phyloP scores from a whole-genome alignment of 1,139 yeast species.

The Lodderomyces metapsilosis region DNA sequence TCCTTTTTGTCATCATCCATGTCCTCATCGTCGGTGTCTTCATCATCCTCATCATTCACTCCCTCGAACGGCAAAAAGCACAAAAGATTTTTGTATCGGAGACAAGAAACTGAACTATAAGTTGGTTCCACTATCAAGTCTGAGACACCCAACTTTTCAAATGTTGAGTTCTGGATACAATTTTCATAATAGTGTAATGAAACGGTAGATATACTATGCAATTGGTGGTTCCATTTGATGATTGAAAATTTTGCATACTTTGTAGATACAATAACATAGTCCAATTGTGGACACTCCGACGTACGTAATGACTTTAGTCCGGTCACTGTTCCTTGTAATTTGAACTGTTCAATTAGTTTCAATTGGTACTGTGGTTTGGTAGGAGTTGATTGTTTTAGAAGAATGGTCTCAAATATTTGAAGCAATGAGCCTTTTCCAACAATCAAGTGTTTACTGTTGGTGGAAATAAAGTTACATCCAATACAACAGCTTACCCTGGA shows the following conservation, averaged over 20 bases:
- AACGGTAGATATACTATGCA: constrained; percentile 58
- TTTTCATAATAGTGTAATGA: constrained; percentile 88
- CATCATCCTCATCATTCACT: constrained; percentile 44
- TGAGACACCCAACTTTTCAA: constrained; percentile 46
- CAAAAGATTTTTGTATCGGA: constrained; percentile 68
- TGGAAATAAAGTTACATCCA: constrained; percentile 60
- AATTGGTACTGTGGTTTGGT: constrained; percentile 36
- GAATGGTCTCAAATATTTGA: constrained; percentile 58
- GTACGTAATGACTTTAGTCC: constrained; percentile 57
- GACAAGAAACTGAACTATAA: constrained; percentile 55
- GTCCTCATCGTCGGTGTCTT: constrained; percentile 12
- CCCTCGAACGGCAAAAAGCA: constrained; percentile 69
- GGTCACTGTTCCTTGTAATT: constrained; percentile 67
- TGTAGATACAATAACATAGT: constrained; percentile 67
- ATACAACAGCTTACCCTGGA: constrained; percentile 66
- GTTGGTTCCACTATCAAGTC: constrained; percentile 65
- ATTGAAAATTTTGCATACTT: constrained; percentile 76
- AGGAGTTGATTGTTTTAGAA: constrained; percentile 19
- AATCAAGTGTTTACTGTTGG: constrained; percentile 52
- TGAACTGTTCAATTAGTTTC: constrained; percentile 61
- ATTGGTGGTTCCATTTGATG: constrained; percentile 63
- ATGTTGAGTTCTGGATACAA: constrained; percentile 52
- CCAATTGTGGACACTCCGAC: constrained; percentile 47
- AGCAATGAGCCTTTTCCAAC: constrained; percentile 72
- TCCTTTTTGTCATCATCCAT: constrained; percentile 5